Percentiles rank a stretch among this genome's conserved stretches.
Evolutionary conservation across 345 rosid genomes (phyloP).

Genomic region (Acer campestre): DNA sequence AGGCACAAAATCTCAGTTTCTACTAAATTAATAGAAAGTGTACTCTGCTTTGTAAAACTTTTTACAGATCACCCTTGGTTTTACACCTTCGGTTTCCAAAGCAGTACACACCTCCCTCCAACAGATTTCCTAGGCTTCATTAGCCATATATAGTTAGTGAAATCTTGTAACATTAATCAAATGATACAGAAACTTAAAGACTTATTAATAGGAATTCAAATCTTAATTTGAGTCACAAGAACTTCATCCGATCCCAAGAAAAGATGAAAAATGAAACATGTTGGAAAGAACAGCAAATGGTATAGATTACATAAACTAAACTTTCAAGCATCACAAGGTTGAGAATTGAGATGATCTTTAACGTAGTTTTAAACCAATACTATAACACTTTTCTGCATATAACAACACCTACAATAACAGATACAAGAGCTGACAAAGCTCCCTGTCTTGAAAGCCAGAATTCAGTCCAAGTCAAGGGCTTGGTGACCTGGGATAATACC

Average conservation of each 20-base stretch:
- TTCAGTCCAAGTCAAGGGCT: constrained; percentile 79
- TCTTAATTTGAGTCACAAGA: background rate
- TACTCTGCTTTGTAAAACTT: background rate
- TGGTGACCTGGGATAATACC: constrained; percentile 54
- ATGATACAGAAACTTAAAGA: background rate
- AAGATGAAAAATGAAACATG: constrained; percentile 3
- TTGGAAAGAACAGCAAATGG: constrained; percentile 11
- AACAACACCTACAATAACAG: constrained; percentile 46
- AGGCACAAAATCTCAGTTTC: background rate
- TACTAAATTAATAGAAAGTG: background rate
- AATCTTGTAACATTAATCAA: background rate
- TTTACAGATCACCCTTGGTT: background rate
- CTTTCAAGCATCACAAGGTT: background rate
- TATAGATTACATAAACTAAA: background rate
- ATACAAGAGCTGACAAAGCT: constrained; percentile 53
- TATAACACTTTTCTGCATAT: constrained; percentile 39
- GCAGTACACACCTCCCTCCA: background rate
- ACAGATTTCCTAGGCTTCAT: background rate
- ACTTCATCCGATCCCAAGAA: background rate
- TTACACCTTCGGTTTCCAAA: background rate
- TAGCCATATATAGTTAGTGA: background rate
- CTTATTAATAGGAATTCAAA: background rate
- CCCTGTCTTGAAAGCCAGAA: constrained; percentile 87
- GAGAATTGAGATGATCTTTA: constrained; percentile 5
- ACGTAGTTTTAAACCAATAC: constrained; percentile 2